Evolutionary conservation across 768 basidiomycete species (phyloP).

Genomic region (Naganishia kalamii): DNA sequence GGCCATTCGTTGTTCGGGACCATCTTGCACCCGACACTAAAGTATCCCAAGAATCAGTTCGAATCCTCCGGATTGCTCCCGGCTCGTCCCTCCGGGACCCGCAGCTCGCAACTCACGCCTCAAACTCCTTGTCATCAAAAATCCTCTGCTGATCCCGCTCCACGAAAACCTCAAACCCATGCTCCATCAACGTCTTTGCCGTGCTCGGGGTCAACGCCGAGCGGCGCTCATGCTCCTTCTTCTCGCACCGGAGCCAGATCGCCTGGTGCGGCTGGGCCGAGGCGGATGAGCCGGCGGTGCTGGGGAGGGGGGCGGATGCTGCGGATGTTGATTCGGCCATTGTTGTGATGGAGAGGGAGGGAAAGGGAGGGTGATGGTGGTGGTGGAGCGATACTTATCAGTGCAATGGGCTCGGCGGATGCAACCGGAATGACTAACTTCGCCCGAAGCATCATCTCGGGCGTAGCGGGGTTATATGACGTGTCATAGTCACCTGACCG

Average conservation of each 20-base stretch:
- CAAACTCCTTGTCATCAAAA: slow-evolving; percentile 87
- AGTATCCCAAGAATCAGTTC: background rate
- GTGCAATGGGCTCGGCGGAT: no score
- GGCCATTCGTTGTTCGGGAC: slow-evolving; percentile 87
- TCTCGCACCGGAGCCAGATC: slow-evolving; percentile 96
- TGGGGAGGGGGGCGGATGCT: slow-evolving; percentile 24
- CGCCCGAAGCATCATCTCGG: background rate
- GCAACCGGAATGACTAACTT: no score
- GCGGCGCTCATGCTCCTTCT: slow-evolving; percentile 86
- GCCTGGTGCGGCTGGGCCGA: slow-evolving; percentile 43
- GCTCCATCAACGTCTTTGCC: slow-evolving; percentile 76
- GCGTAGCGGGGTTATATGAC: background rate
- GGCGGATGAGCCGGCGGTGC: slow-evolving; percentile 41
- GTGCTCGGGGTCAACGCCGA: slow-evolving; percentile 89
- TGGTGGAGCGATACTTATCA: background rate
- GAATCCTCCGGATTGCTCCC: no score
- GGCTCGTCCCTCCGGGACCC: no score
- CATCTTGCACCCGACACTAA: slow-evolving; percentile 81
- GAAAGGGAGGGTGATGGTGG: background rate
- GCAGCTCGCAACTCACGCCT: slow-evolving; percentile 61
- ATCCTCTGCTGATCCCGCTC: slow-evolving; percentile 91
- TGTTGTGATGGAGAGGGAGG: background rate
- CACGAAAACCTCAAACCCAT: slow-evolving; percentile 81
- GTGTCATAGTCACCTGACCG: background rate
- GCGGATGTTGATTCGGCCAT: slow-evolving; percentile 24